Percentiles rank a stretch among this genome's conserved stretches.
phyloP scores from a whole-genome alignment of 495 filamentous ascomycete genomes.

The Penicillium maclennaniae region DNA sequence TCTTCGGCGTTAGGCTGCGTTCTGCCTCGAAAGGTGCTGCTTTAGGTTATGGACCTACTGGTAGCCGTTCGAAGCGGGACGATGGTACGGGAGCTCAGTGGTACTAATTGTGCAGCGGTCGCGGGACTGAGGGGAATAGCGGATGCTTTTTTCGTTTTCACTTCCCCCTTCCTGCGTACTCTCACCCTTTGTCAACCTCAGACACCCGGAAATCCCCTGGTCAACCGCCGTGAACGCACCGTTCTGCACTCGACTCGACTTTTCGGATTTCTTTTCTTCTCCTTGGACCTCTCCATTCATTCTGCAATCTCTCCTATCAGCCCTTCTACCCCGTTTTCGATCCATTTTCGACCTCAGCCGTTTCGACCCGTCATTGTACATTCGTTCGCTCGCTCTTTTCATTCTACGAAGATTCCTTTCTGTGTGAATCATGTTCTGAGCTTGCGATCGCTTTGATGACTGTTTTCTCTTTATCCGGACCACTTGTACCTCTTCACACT shows the following conservation, averaged over 20 bases:
- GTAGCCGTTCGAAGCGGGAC: slow-evolving; percentile 74
- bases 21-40: slow-evolving; percentile 85
- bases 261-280: slow-evolving; percentile 40
- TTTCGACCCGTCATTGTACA: slow-evolving; percentile 31
- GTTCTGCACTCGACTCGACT: slow-evolving; percentile 31
- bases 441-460: slow-evolving; percentile 11
- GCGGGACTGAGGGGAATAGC: slow-evolving; percentile 19
- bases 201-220: slow-evolving; percentile 32
- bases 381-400: slow-evolving; percentile 12
- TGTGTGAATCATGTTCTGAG: slow-evolving; percentile 7
- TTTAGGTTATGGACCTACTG: slow-evolving; percentile 61
- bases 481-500: slow-evolving; percentile 14
- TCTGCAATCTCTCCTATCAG: slow-evolving; percentile 34
- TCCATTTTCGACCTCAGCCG: slow-evolving; percentile 34
- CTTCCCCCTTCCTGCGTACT: slow-evolving; percentile 26
- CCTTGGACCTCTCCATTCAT: slow-evolving; percentile 37
- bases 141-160: slow-evolving; percentile 17
- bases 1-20: slow-evolving; percentile 90
- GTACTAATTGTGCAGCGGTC: slow-evolving; percentile 53
- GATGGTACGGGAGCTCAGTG: slow-evolving; percentile 57
- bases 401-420: slow-evolving; percentile 4
- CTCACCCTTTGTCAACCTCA: slow-evolving; percentile 23
- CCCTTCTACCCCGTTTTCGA: slow-evolving; percentile 38
- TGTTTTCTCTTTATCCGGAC: slow-evolving; percentile 15
- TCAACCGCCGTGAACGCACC: slow-evolving; percentile 32